Evolutionary conservation across 805 yeast genomes (phyloP).

Genomic region (Ogataea trehaloabstinens): DNA sequence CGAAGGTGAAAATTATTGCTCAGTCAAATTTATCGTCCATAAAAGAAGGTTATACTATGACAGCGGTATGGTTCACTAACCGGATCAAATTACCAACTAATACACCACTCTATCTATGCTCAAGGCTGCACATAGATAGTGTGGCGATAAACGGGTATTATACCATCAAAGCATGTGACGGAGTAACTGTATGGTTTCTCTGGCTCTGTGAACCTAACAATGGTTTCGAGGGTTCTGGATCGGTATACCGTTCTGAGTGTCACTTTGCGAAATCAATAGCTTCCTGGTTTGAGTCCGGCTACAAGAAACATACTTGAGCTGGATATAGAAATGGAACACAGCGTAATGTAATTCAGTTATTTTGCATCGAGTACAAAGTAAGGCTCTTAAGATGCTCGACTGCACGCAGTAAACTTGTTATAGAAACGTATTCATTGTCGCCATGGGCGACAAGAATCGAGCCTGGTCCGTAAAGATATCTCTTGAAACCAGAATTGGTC

Average conservation of each 20-base stretch:
- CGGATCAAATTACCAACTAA: too few species aligned
- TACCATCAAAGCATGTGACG: constrained; percentile 2
- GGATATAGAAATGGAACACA: constrained; percentile 32
- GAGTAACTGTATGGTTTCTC: not conserved
- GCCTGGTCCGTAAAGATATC: constrained; percentile 69
- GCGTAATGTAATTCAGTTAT: constrained; percentile 4
- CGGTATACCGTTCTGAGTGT: not conserved
- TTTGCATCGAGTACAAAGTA: constrained; percentile 24
- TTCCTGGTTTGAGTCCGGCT: constrained; percentile 31
- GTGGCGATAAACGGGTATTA: too few species aligned
- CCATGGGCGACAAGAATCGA: constrained; percentile 60
- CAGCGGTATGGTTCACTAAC: too few species aligned
- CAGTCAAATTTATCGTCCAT: too few species aligned
- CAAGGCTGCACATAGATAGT: too few species aligned
- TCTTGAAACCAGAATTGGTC: constrained; percentile 32
- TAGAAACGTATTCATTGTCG: constrained; percentile 50
- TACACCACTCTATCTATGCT: too few species aligned
- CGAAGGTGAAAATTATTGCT: too few species aligned
- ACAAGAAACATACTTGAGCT: constrained; percentile 19
- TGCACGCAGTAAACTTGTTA: constrained; percentile 45
- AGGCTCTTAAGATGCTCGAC: constrained; percentile 53
- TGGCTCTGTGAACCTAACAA: not conserved
- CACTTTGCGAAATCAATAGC: constrained; percentile 24
- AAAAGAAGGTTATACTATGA: too few species aligned
- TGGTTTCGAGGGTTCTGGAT: not conserved